Percentiles rank a stretch among this genome's conserved stretches.
phyloP scores from a whole-genome alignment of 2,329 filamentous ascomycete species.

The Ciborinia camelliae region DNA sequence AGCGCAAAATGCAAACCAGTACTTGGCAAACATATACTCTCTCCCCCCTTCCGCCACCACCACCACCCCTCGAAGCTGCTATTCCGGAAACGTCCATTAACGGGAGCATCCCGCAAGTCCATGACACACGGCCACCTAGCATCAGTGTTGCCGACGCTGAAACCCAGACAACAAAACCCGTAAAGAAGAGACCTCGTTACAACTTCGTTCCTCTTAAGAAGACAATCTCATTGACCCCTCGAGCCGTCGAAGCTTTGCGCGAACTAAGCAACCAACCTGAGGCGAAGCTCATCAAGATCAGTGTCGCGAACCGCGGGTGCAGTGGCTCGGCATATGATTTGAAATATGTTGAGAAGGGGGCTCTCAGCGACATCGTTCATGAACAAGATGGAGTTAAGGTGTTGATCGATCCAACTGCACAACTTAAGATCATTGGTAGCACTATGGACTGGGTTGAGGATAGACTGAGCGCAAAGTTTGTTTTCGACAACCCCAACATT shows the following conservation, averaged over 20 bases:
- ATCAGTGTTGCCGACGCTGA: conserved; percentile 57
- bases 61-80: conserved; percentile 53
- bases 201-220: conserved; percentile 83
- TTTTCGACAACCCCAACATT: conserved; percentile 97
- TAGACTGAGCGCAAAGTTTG: conserved; percentile 85
- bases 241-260: conserved; percentile 75
- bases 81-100: conserved; percentile 60
- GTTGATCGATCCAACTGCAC: conserved; percentile 91
- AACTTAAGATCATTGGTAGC: conserved; percentile 96
- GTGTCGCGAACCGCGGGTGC: conserved; percentile 90
- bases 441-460: conserved; percentile 99
- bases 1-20: conserved; percentile 61
- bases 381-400: conserved; percentile 97
- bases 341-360: conserved; percentile 91
- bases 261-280: conserved; percentile 77
- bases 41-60: conserved; percentile 40
- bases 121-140: conserved; percentile 47
- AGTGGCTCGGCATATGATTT: conserved; percentile 91
- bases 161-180: conserved; percentile 62
- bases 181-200: conserved; percentile 51
- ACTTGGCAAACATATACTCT: conserved; percentile 61
- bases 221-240: conserved; percentile 78
- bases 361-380: conserved; percentile 83
- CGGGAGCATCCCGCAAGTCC: conserved; percentile 42
- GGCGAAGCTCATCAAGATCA: conserved; percentile 89